Conservation (phyloP, 192 early-diverging fungal species). For the Coemansia sp. region DNA sequence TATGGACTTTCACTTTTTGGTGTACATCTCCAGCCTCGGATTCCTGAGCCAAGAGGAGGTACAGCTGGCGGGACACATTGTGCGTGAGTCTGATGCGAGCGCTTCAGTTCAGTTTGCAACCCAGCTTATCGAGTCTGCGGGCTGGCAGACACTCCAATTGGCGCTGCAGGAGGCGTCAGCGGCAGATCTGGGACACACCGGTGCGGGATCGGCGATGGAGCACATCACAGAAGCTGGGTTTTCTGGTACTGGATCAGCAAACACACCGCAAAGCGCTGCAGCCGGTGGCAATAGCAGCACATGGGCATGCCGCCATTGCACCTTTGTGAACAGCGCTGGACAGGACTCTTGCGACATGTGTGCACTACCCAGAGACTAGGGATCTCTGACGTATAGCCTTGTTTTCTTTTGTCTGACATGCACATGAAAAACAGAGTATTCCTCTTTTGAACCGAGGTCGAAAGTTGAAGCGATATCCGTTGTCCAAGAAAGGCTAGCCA, state of each 20-base stretch:
- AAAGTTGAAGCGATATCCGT: too few species aligned
- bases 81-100: conserved; percentile 15
- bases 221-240: background rate
- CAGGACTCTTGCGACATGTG: conserved; percentile 50
- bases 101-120: conserved; percentile 10
- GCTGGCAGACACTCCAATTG: conserved; percentile 48
- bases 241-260: background rate
- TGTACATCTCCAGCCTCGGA: conserved; percentile 64
- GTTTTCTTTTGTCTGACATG: background rate
- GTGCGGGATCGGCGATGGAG: conserved; percentile 10
- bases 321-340: conserved; percentile 31
- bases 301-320: conserved; percentile 52
- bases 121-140: conserved; percentile 20
- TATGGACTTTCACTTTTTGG: conserved; percentile 85
- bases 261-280: background rate
- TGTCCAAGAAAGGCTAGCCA: too few species aligned
- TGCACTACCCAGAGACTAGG: conserved; percentile 34
- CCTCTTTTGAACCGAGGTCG: too few species aligned
- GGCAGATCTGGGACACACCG: conserved; percentile 23
- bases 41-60: conserved; percentile 64
- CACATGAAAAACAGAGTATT: too few species aligned
- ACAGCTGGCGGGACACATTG: conserved; percentile 23
- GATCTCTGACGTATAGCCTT: background rate
- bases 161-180: conserved; percentile 40
- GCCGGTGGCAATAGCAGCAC: background rate